phyloP scores from a whole-genome alignment of 495 filamentous ascomycete species.

The Friedmanniomyces endolithicus region DNA sequence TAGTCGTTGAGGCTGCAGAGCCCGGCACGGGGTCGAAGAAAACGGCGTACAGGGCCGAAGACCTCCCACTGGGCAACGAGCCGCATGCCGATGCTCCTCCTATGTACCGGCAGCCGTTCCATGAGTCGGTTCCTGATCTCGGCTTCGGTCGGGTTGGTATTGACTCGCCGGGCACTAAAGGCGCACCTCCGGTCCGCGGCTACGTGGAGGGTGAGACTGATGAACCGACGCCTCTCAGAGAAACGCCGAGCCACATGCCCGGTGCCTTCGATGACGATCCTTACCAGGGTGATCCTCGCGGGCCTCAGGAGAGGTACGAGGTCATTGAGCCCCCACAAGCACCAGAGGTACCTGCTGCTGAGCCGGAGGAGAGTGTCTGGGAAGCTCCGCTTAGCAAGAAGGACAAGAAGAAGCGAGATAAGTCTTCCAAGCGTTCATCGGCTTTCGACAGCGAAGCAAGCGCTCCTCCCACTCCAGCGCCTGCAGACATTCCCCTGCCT shows the following conservation, averaged over 20 bases:
- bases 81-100: background rate
- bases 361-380: slow-evolving; percentile 3
- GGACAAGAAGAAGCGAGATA: slow-evolving; percentile 21
- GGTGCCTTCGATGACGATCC: slow-evolving; percentile 24
- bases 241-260: slow-evolving; percentile 17
- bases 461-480: background rate
- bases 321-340: background rate
- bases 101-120: slow-evolving; percentile 19
- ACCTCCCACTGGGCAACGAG: background rate
- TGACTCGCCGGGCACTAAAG: slow-evolving; percentile 15
- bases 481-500: background rate
- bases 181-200: slow-evolving; percentile 13
- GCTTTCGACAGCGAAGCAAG: slow-evolving; percentile 2
- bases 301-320: background rate
- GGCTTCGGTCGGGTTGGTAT: background rate
- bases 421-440: background rate
- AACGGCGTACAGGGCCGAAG: slow-evolving; percentile 2
- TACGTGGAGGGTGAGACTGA: slow-evolving; percentile 23
- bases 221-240: slow-evolving; percentile 9
- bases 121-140: slow-evolving; percentile 23
- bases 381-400: slow-evolving; percentile 20
- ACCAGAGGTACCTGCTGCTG: background rate
- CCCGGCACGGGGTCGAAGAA: slow-evolving; percentile 4
- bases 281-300: background rate
- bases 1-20: slow-evolving; percentile 11